Base-by-base conservation (phyloP, 169 alveolate species). In the Eimeria tenella region DNA sequence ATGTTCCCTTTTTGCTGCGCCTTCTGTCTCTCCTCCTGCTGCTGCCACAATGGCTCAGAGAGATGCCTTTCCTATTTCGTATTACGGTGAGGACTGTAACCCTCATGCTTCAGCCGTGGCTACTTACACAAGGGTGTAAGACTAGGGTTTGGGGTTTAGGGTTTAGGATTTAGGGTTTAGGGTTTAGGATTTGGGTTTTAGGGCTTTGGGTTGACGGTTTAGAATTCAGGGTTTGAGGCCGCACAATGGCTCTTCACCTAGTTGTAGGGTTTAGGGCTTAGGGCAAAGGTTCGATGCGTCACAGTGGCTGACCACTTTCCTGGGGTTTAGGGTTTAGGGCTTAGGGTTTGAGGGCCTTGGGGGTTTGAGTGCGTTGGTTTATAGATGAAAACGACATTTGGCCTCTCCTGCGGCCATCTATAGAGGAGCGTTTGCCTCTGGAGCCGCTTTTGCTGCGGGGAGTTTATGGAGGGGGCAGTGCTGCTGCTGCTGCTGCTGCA, bases 341-440 rank as follows among this genome's bases (percentile, higher is more conserved):
- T 71, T 63, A 63, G 74, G 68, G 4, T 68, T 23, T 71, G 49
- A 5, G 82, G 74, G 81, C 2, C 25, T 3, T 52, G 58, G 79
- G 55, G 62, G 77, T 63, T 63, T 23, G 23, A 23, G 74, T 63
- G 74, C 58, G 53, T 86, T 13, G 19, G 5, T 70, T 19, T 90
- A 7, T 90, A 90, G 89, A 77, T 74, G 94, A 74, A 60, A 81
- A 60, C 84, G 60, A 53, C 63, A 42, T 88, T 10, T 88, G 81
- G 77, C 88, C 94, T 21, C 25, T 74, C 60, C 65, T 88, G 86
- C 79, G 4, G 13, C 94, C 94, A 0, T 21, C 31, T 21, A 73
- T 88, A 6, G 94, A 88, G 81, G 62, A 65, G 60, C 94, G 94
- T 8, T 87, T 88, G 75, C 94, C 94, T 7, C 88, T 88, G 52